Percentiles rank a stretch among this genome's conserved stretches.
These are phyloP conservation scores for Suillus hirtellus DNA, from an alignment of 768 basidiomycete species.

Conservation along the genomic window DNA sequence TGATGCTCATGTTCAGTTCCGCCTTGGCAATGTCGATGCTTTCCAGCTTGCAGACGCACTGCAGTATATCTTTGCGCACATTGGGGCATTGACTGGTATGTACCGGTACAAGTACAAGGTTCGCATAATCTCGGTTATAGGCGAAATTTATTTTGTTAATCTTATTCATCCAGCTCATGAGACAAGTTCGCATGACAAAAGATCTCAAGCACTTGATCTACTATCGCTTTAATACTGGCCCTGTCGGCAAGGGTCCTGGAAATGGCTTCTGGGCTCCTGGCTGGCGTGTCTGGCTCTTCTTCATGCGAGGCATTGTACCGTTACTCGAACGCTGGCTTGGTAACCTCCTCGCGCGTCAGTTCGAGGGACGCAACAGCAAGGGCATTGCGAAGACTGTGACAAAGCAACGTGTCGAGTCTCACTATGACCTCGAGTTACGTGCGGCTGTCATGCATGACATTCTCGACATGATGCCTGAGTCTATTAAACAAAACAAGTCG, in stretches of 20 bases:
- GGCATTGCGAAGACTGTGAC: slow-evolving; percentile 98
- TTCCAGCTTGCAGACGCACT: slow-evolving; percentile 99
- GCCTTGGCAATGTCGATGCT: slow-evolving; percentile 96
- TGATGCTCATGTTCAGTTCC: slow-evolving; percentile 98
- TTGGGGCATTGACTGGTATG: slow-evolving; percentile 98
- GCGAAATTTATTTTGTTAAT: slow-evolving; percentile 9
- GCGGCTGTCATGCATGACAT: slow-evolving; percentile 99
- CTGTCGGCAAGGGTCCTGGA: slow-evolving; percentile 98
- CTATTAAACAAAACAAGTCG: slow-evolving; percentile 99
- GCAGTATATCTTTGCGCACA: slow-evolving; percentile 96
- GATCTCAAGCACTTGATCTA: slow-evolving; percentile 98
- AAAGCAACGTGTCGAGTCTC: slow-evolving; percentile 98
- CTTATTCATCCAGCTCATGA: slow-evolving; percentile 70
- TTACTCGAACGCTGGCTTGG: slow-evolving; percentile 97
- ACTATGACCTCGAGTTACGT: slow-evolving; percentile 95
- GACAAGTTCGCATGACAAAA: slow-evolving; percentile 99
- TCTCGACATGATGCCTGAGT: slow-evolving; percentile 99
- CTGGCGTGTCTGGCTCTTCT: slow-evolving; percentile 99
- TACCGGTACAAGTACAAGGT: slow-evolving; percentile 99
- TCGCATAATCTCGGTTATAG: slow-evolving; percentile 17
- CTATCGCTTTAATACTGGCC: slow-evolving; percentile 99
- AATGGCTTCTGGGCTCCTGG: slow-evolving; percentile 99
- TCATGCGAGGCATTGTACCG: slow-evolving; percentile 98
- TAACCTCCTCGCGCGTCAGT: slow-evolving; percentile 96
- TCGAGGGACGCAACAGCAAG: slow-evolving; percentile 96